These are phyloP conservation scores for Coniochaeta sp. DNA, from an alignment of 2,329 filamentous ascomycete species.

Conservation along the genomic window DNA sequence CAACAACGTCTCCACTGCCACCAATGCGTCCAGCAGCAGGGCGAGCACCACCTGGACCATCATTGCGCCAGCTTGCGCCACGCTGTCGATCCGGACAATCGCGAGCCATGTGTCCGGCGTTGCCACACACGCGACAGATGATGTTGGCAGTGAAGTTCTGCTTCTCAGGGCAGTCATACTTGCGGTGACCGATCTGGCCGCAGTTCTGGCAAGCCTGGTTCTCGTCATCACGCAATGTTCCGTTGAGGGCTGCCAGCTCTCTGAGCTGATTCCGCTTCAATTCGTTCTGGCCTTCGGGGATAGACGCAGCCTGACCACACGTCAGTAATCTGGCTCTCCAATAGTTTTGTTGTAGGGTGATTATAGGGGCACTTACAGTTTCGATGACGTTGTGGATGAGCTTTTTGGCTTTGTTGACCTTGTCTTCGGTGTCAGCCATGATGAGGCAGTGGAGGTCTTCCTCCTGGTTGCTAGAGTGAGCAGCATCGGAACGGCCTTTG, in stretches of 20 bases:
- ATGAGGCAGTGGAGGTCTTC: constrained; percentile 98
- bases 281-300: constrained; percentile 97
- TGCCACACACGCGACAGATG: constrained; percentile 96
- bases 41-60: constrained; percentile 43
- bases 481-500: constrained; percentile 96
- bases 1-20: constrained; percentile 74
- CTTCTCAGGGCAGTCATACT: constrained; percentile 96
- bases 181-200: constrained; percentile 96
- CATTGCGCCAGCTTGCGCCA: constrained; percentile 87
- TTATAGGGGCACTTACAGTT: constrained; percentile 62
- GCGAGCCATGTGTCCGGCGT: constrained; percentile 95
- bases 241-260: constrained; percentile 95
- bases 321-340: constrained; percentile 12
- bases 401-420: constrained; percentile 98
- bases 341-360: too few relatives aligned
- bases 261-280: constrained; percentile 97
- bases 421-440: constrained; percentile 99
- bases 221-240: constrained; percentile 96
- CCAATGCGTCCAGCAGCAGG: constrained; percentile 60
- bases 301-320: constrained; percentile 76
- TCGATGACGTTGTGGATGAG: constrained; percentile 98
- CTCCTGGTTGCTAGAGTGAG: constrained; percentile 99
- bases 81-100: constrained; percentile 94
- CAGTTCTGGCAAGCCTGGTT: constrained; percentile 99
- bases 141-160: constrained; percentile 99